These are phyloP conservation scores for Cutaneotrichosporon sp. DNA, from an alignment of 1,284 basidiomycete genomes.

Conservation along the genomic window DNA sequence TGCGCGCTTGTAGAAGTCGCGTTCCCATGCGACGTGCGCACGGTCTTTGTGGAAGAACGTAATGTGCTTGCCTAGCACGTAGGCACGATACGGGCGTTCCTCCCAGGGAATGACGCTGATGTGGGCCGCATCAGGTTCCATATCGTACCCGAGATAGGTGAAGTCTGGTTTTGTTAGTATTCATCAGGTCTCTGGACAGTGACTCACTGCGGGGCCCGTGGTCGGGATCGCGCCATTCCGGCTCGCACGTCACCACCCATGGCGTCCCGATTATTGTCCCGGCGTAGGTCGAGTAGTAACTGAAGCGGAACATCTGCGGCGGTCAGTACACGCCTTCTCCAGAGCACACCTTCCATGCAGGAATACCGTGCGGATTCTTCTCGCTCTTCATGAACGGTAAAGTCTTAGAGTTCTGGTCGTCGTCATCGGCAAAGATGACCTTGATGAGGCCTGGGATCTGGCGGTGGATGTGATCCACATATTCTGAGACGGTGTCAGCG, in stretches of 20 bases:
- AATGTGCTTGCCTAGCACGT: conserved; percentile 28
- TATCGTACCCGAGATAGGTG: conserved; percentile 15
- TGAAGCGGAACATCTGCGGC: conserved; percentile 18
- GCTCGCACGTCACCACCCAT: too few species aligned
- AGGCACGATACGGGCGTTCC: conserved; percentile 26
- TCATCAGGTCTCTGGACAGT: neutral
- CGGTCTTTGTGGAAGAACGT: conserved; percentile 24
- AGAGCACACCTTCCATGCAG: conserved; percentile 32
- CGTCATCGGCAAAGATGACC: conserved; percentile 21
- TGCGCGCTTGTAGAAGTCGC: conserved; percentile 22
- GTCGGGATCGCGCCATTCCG: too few species aligned
- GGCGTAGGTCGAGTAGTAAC: conserved; percentile 17
- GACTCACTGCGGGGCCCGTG: neutral
- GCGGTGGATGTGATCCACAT: conserved; percentile 30
- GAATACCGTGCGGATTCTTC: conserved; percentile 25
- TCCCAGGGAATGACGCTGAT: neutral
- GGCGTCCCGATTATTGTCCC: neutral
- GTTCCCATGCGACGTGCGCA: neutral
- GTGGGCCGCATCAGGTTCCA: conserved; percentile 4
- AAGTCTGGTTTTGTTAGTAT: neutral
- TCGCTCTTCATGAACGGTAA: conserved; percentile 14
- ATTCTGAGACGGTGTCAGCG: conserved; percentile 4
- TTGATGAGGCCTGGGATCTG: conserved; percentile 30
- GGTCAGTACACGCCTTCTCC: too few species aligned
- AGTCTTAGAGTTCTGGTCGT: neutral